Percentiles rank a stretch among this genome's conserved stretches.
phyloP scores from a whole-genome alignment of 2,329 filamentous ascomycete genomes.

The Colletotrichum scovillei region DNA sequence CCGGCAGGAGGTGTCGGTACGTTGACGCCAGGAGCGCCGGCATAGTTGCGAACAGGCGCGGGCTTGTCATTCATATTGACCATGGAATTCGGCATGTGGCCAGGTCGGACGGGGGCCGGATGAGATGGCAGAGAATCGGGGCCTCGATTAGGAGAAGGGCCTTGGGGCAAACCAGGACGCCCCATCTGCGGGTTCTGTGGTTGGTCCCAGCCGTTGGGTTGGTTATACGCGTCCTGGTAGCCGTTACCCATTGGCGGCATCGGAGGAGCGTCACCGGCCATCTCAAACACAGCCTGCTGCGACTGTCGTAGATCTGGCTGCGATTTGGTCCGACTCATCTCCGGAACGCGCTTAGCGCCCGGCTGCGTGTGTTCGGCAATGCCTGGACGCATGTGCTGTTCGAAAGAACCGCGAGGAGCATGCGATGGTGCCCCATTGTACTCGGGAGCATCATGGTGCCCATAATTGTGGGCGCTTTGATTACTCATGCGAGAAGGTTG shows the following conservation, averaged over 20 bases:
- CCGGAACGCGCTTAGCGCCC: conserved; percentile 62
- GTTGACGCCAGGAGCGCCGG: conserved; percentile 62
- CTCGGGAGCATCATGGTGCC: conserved; percentile 48
- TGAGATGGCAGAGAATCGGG: conserved; percentile 67
- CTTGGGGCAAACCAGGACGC: conserved; percentile 42
- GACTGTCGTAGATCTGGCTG: conserved; percentile 74
- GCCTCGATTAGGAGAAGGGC: conserved; percentile 46
- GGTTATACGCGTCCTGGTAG: conserved; percentile 36
- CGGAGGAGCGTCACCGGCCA: conserved; percentile 71
- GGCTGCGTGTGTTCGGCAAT: conserved; percentile 56
- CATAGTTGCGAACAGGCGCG: conserved; percentile 68
- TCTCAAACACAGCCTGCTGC: conserved; percentile 79
- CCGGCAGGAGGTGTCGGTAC: conserved; percentile 47
- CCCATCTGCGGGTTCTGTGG: conserved; percentile 26
- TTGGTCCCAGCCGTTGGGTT: conserved; percentile 34
- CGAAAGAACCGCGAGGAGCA: conserved; percentile 55
- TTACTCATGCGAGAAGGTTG: conserved; percentile 41
- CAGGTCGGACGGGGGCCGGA: conserved; percentile 71
- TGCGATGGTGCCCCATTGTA: conserved; percentile 50
- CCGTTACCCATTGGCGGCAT: conserved; percentile 58
- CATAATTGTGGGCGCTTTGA: conserved; percentile 38
- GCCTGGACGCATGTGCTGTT: conserved; percentile 57
- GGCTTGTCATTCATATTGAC: conserved; percentile 68
- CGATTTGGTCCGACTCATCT: conserved; percentile 71
- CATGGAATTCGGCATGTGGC: conserved; percentile 69